Evolutionary conservation across 257 asterid genomes (phyloP).

Genomic region (Primulina tabacum): DNA sequence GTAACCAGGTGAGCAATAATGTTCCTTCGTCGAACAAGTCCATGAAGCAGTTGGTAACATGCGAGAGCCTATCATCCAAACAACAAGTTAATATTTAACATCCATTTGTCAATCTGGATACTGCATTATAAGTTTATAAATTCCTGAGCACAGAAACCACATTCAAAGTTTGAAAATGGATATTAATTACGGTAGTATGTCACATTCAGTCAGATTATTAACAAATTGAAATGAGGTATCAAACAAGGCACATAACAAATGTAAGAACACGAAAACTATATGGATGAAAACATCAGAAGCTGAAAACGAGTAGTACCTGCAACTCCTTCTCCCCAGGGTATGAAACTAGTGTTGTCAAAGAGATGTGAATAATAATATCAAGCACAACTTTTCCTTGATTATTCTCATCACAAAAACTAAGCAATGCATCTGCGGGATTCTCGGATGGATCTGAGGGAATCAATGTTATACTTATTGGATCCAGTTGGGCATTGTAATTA

Average conservation of each 20-base stretch:
- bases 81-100: conserved; percentile 11
- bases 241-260: neutral
- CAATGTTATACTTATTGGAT: no score
- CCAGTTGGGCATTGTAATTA: conserved; percentile 27
- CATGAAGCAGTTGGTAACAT: conserved; percentile 87
- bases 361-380: conserved; percentile 69
- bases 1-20: conserved; percentile 63
- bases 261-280: conserved; percentile 17
- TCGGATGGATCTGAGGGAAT: conserved; percentile 13
- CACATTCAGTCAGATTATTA: conserved; percentile 12
- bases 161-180: neutral
- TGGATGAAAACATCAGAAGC: conserved; percentile 2
- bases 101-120: conserved; percentile 3
- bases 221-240: conserved; percentile 1
- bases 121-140: conserved; percentile 10
- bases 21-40: conserved; percentile 77
- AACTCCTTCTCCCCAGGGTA: conserved; percentile 94
- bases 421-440: conserved; percentile 43
- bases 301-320: conserved; percentile 53
- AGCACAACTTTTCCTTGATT: conserved; percentile 78
- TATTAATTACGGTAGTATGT: neutral
- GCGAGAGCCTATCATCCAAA: conserved; percentile 65
- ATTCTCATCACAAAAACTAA: conserved; percentile 65
- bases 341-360: conserved; percentile 64
- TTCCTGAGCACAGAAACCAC: conserved; percentile 12